Base-by-base conservation (phyloP, 345 rosid genomes). In the Melastoma malabathricum region DNA sequence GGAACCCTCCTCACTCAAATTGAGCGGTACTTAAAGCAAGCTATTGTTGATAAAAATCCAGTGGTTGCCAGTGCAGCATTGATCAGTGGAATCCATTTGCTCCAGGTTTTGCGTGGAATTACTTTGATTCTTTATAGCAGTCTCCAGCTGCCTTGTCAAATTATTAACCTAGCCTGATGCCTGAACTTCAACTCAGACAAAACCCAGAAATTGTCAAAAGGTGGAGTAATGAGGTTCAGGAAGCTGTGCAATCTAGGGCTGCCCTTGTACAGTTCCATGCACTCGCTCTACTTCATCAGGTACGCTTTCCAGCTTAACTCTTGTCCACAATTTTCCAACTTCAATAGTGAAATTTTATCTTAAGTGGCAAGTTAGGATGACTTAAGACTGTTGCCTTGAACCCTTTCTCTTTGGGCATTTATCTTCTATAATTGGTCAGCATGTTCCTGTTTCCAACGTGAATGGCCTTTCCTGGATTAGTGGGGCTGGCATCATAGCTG, bases 181-280 rank as follows among this genome's bases (percentile, higher is more conserved):
- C n/a, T n/a, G n/a, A 38, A 23, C 13, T 13, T 54, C 31, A 43
- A 43, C 68, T 48, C 74, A 85, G 95, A 72, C 87, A n/a, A 51
- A 85, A 72, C 68, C 95, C 95, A 1, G 90, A 85, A 70, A 83
- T 89, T 61, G 98, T 92, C 50, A 92, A 87, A 70, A 79, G 98
- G 63, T 87, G 98, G 96, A 92, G 98, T 59, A 92, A 92, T 60
- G 98, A 92, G 74, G 93, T 92, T 62, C 96, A 87, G 70, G 98
- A 90, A 79, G 98, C 95, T 75, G 81, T 90, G 65, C 95, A 87
- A 23, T 90, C 98, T 41, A 84, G 93, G 71, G 85, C 94, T 58
- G 95, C 96, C 63, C 89, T 92, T 68, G 96, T 87, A 51, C 98
- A 92, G 72, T 92, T 87, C 58, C 98, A 92, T 79, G 96, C 98